Evolutionary conservation across 2,329 filamentous ascomycete genomes (phyloP), one percentile per base, ranked within the genome.

Genomic region (Plenodomus biglobosus): DNA sequence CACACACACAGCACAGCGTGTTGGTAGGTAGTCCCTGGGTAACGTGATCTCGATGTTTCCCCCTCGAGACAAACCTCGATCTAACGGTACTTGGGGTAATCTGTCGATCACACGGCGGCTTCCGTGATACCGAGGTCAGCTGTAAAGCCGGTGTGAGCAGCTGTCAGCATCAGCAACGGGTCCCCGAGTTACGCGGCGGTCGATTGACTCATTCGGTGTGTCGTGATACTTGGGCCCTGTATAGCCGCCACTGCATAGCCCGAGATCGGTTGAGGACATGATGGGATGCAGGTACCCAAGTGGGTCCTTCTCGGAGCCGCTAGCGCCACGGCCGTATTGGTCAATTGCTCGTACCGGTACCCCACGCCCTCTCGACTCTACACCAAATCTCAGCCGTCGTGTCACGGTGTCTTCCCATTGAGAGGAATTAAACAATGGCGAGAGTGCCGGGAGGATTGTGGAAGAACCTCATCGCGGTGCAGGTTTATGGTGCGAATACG

Each of bases 401-500:
- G 15, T 11, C 27, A 11, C 27, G 27, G 7, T 32, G 8, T 32
- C 15, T 32, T 7, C 27, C 6, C 11, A 15, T 32, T 32, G 7
- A 18, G 39, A 19, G 15, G 15, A 5, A 40, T 24, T 38, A 24
- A 45, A 62, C 49, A 42, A 69, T 70, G 68, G 75, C 70, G 68
- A 62, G 80, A 20, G 72, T 84, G 42, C 78, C 82, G 40, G 79
- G 84, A 43, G 76, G 84, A 40, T 76, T 91, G 32, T 89, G 85
- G 82, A 83, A 85, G 51, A 82, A 81, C 8, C 76, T 92, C 44
- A 82, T 84, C 52, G 78, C 83, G 11, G 82, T 88, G 59, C 89
- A 94, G 70, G 76, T 95, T 32, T 95, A 88, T 62, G 90, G 90
- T 21, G 87, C 90, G 39, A 94, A 92, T 62, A 94, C 90, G 0